phyloP scores from a whole-genome alignment of 768 basidiomycete genomes.

The Mycena filopes region DNA sequence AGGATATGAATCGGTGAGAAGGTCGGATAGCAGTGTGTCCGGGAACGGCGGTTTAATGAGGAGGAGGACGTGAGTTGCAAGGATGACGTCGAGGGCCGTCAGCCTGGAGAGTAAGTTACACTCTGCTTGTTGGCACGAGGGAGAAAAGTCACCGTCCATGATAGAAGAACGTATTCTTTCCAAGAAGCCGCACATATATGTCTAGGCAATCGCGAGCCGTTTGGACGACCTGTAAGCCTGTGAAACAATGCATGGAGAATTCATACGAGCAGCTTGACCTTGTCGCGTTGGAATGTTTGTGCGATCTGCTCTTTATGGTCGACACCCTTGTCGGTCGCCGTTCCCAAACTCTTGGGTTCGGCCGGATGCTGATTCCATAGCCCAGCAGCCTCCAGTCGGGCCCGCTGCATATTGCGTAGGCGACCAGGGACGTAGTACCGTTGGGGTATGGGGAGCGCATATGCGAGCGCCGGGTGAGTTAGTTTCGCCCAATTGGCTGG shows the following conservation, averaged over 20 bases:
- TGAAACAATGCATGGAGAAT: not conserved
- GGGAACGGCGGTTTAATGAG: slow-evolving; percentile 69
- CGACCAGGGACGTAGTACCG: slow-evolving; percentile 78
- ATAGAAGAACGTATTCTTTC: slow-evolving; percentile 61
- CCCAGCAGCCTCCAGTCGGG: slow-evolving; percentile 70
- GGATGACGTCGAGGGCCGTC: slow-evolving; percentile 69
- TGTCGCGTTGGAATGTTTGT: slow-evolving; percentile 71
- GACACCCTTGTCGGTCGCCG: too few relatives aligned
- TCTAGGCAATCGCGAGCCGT: slow-evolving; percentile 68
- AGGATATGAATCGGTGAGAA: slow-evolving; percentile 67
- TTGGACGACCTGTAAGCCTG: slow-evolving; percentile 60
- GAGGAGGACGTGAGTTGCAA: slow-evolving; percentile 77
- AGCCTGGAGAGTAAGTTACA: slow-evolving; percentile 51
- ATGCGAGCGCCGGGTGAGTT: slow-evolving; percentile 64
- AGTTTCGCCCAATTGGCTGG: slow-evolving; percentile 70
- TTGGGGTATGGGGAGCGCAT: slow-evolving; percentile 72
- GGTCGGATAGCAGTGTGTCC: slow-evolving; percentile 64
- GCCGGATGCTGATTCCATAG: slow-evolving; percentile 58
- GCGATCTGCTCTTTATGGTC: slow-evolving; percentile 52
- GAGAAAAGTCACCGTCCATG: slow-evolving; percentile 51
- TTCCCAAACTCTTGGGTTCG: not conserved
- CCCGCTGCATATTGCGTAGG: slow-evolving; percentile 64
- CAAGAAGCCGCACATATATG: slow-evolving; percentile 67
- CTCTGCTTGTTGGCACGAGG: not conserved
- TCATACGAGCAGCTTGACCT: slow-evolving; percentile 49